Evolutionary conservation across 768 basidiomycete species (phyloP).

Genomic region (Lyophyllum atratum): DNA sequence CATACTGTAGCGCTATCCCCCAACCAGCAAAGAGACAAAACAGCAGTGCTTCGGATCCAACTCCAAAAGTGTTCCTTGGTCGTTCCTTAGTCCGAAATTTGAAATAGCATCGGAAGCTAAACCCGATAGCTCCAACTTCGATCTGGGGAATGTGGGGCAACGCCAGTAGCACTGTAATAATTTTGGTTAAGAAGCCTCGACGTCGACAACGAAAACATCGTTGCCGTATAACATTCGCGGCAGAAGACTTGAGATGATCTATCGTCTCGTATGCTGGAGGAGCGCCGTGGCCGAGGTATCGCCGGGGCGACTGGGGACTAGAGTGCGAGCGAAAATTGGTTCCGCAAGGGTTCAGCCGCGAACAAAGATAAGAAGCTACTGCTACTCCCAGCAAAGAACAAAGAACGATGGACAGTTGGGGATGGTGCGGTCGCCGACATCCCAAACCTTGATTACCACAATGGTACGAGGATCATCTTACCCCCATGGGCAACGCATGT

Average conservation of each 20-base stretch:
- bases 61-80: background rate
- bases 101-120: slow-evolving; percentile 1
- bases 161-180: background rate
- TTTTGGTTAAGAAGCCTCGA: background rate
- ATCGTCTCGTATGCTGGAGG: background rate
- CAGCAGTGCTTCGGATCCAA: background rate
- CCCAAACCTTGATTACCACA: background rate
- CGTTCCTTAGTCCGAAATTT: background rate
- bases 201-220: background rate
- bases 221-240: background rate
- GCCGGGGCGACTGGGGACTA: no score
- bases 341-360: no score
- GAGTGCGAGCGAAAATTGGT: no score
- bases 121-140: slow-evolving; percentile 13
- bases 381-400: no score
- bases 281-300: background rate
- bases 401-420: no score
- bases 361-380: no score
- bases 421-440: no score
- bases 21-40: slow-evolving; percentile 2
- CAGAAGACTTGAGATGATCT: background rate
- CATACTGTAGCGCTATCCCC: background rate
- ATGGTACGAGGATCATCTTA: background rate
- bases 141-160: background rate
- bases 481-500: background rate